A percentile compares a stretch with the other conserved stretches of the same genome.
Evolutionary conservation across 179 eudicot genomes (phyloP).

Genomic region (Nepenthes alata): DNA sequence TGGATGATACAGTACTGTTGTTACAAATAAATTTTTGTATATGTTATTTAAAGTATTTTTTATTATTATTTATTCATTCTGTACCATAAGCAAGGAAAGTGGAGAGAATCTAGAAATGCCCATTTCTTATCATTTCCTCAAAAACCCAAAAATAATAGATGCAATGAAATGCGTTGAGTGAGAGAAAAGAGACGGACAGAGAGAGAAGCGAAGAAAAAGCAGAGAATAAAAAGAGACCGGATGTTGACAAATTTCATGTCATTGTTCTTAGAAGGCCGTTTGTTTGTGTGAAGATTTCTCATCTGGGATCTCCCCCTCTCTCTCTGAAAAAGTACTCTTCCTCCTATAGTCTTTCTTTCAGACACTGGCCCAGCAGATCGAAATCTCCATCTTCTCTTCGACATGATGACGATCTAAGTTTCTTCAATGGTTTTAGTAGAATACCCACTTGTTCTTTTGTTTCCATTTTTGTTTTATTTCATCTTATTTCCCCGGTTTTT

Average conservation of each 20-base stretch:
- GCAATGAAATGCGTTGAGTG: constrained; percentile 12
- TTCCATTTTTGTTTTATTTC: constrained; percentile 8
- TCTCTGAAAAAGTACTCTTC: constrained; percentile 21
- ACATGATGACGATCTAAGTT: constrained; percentile 40
- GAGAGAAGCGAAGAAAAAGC: constrained; percentile 23
- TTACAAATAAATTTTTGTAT: too few species aligned
- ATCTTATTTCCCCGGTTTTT: not conserved
- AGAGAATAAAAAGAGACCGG: constrained; percentile 83
- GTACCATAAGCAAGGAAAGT: not conserved
- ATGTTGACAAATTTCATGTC: constrained; percentile 88
- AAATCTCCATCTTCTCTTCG: constrained; percentile 38
- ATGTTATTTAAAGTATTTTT: too few species aligned
- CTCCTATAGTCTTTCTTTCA: constrained; percentile 20
- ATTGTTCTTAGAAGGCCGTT: constrained; percentile 73
- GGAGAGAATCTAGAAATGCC: constrained; percentile 26
- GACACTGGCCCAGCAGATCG: constrained; percentile 80
- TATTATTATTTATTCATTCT: not conserved
- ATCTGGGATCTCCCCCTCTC: constrained; percentile 79
- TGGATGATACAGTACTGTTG: too few species aligned
- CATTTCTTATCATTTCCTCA: constrained; percentile 20
- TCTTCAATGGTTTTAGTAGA: constrained; percentile 30
- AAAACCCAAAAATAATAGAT: constrained; percentile 25
- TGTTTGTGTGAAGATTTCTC: constrained; percentile 73
- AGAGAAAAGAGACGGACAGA: constrained; percentile 10
- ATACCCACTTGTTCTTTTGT: constrained; percentile 18